These are phyloP conservation scores for Nannochloris sp. DNA, from an alignment of 139 green algal genomes.

Conservation along the genomic window DNA sequence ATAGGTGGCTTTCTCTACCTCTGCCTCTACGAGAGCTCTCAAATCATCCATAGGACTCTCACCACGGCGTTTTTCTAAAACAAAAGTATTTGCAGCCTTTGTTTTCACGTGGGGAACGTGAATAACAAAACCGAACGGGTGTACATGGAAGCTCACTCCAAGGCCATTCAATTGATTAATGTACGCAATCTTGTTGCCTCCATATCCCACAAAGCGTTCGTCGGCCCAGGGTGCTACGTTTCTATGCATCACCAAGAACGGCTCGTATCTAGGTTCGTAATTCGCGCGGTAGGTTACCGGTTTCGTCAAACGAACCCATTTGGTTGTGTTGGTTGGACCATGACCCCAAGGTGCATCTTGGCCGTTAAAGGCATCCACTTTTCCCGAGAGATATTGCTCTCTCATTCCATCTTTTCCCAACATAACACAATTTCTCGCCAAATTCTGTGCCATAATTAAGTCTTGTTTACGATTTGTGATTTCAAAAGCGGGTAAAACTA, in stretches of 20 bases:
- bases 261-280: constrained; percentile 8
- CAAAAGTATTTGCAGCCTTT: constrained; percentile 1
- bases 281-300: not conserved
- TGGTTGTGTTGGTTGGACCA: constrained; percentile 10
- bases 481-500: constrained; percentile 8
- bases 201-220: constrained; percentile 9
- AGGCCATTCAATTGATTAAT: constrained; percentile 6
- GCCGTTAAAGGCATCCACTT: constrained; percentile 9
- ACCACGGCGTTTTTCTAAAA: constrained; percentile 1
- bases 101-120: constrained; percentile 11
- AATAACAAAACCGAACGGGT: constrained; percentile 6
- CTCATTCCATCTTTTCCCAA: not conserved
- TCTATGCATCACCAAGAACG: constrained; percentile 1
- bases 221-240: constrained; percentile 1
- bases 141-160: constrained; percentile 9
- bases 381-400: not conserved
- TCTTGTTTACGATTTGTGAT: constrained; percentile 10
- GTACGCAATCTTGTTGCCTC: constrained; percentile 7
- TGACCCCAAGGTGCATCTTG: constrained; percentile 5
- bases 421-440: not conserved
- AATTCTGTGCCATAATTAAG: constrained; percentile 9
- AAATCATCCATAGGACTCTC: constrained; percentile 4
- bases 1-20: not conserved
- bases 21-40: not conserved
- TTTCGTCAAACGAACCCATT: not conserved